phyloP scores from a whole-genome alignment of 257 asterid genomes.

The Penstemon davidsonii region DNA sequence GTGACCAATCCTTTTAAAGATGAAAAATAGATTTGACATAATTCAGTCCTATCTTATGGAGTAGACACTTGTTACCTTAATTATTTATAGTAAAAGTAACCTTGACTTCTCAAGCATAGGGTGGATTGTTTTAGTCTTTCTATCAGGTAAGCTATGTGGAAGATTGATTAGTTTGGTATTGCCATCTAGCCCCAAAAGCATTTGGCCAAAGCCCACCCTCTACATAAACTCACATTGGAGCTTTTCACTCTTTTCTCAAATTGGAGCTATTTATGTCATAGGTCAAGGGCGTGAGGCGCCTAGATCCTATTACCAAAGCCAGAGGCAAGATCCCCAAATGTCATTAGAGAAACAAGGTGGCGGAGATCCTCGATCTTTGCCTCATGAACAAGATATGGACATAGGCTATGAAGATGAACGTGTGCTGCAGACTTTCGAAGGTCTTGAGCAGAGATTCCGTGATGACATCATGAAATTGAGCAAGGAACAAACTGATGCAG shows the following conservation, averaged over 20 bases:
- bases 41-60: too few relatives aligned
- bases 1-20: too few relatives aligned
- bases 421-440: conserved; percentile 54
- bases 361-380: conserved; percentile 65
- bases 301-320: conserved; percentile 76
- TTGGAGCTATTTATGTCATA: conserved; percentile 33
- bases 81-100: too few relatives aligned
- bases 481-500: conserved; percentile 89
- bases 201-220: too few relatives aligned
- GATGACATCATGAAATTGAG: conserved; percentile 84
- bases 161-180: too few relatives aligned
- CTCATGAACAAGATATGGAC: conserved; percentile 75
- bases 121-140: too few relatives aligned
- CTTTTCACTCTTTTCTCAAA: conserved; percentile 6
- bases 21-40: too few relatives aligned
- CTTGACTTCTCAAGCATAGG: too few relatives aligned
- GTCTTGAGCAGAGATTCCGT: conserved; percentile 79
- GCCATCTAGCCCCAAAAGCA: too few relatives aligned
- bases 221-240: too few relatives aligned
- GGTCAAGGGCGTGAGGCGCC: conserved; percentile 74
- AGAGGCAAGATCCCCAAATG: conserved; percentile 68
- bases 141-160: too few relatives aligned
- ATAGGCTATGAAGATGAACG: conserved; percentile 73
- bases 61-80: too few relatives aligned
- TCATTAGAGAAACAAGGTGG: conserved; percentile 67